phyloP scores from a whole-genome alignment of 2,329 filamentous ascomycete species.

The Truncatella angustata region DNA sequence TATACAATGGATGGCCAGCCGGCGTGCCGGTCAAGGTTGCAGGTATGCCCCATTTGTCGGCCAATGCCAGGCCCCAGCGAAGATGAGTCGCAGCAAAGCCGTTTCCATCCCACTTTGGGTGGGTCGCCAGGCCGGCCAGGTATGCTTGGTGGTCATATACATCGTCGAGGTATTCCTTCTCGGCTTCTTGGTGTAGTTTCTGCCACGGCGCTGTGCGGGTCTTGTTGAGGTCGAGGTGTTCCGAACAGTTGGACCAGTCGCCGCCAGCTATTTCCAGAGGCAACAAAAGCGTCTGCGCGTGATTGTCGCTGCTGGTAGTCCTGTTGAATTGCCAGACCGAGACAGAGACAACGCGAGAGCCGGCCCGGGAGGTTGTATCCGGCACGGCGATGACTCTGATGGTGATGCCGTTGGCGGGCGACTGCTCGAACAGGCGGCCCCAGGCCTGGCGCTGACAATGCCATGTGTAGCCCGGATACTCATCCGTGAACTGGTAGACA shows the following conservation, averaged over 20 bases:
- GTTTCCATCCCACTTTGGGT: slow-evolving; percentile 7
- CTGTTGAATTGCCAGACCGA: slow-evolving; percentile 1
- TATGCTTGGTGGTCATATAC: not conserved
- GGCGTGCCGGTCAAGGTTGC: not conserved
- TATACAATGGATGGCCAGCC: slow-evolving; percentile 3
- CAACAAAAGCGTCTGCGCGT: not conserved
- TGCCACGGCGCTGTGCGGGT: not conserved
- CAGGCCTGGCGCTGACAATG: not conserved
- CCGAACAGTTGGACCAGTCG: not conserved
- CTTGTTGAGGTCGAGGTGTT: not conserved
- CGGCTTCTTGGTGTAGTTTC: not conserved
- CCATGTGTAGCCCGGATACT: slow-evolving; percentile 3
- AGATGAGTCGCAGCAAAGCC: slow-evolving; percentile 4
- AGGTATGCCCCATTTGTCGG: not conserved
- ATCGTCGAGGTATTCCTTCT: slow-evolving; percentile 3
- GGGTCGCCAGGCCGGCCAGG: slow-evolving; percentile 1
- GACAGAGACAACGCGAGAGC: not conserved
- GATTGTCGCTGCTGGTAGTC: not conserved
- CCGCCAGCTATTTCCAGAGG: not conserved
- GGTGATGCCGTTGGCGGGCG: not conserved
- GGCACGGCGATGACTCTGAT: slow-evolving; percentile 2
- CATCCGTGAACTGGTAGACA: slow-evolving; percentile 1
- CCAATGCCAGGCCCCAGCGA: slow-evolving; percentile 3
- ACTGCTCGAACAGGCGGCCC: too few relatives aligned
- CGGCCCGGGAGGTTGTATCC: not conserved